Evolutionary conservation across 495 filamentous ascomycete genomes (phyloP), one percentile per base, ranked within the genome.

Genomic region (Penicillium soppii): DNA sequence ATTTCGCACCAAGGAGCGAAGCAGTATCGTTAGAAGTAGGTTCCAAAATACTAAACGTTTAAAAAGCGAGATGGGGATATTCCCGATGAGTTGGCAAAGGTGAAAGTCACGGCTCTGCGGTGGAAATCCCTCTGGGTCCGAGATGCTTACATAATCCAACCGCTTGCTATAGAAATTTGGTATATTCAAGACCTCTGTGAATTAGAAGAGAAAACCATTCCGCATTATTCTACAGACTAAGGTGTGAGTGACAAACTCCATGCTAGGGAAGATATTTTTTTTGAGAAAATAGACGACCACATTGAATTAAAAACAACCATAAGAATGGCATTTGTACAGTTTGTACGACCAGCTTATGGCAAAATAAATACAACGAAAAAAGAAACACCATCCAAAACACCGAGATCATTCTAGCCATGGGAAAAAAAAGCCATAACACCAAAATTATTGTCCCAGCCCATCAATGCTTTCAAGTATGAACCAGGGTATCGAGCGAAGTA

Each of bases 41-140:
- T 5, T 26, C 32, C 40, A 16, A 22, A 26, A 22, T 27, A 38
- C 21, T 22, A 43, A 21, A 53, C 7, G 37, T 27, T 16, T 36
- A 16, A 16, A 19, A 50, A 51, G 26, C 26, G 22, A 37, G 16
- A 47, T 52, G 52, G 33, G 32, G 46, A 46, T 53, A 55, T 63
- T 56, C 50, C 40, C 53, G 67, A 70, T 68, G 64, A 52, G 65
- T 66, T 72, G 59, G 57, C 59, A 63, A 65, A 70, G 72, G 70
- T 69, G 69, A 67, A 70, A 67, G 70, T 75, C 53, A 55, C 51
- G 32, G 50, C 62, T 60, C 53, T 43, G 58, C 60, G 69, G 72
- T 73, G 64, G 72, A 75, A 73, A 70, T 73, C 64, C 52, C 58
- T 64, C 63, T 62, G 56, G 53, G 59, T 59, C 59, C 52, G 51